phyloP scores from a whole-genome alignment of 2,329 filamentous ascomycete genomes.

The Diaporthe eres region DNA sequence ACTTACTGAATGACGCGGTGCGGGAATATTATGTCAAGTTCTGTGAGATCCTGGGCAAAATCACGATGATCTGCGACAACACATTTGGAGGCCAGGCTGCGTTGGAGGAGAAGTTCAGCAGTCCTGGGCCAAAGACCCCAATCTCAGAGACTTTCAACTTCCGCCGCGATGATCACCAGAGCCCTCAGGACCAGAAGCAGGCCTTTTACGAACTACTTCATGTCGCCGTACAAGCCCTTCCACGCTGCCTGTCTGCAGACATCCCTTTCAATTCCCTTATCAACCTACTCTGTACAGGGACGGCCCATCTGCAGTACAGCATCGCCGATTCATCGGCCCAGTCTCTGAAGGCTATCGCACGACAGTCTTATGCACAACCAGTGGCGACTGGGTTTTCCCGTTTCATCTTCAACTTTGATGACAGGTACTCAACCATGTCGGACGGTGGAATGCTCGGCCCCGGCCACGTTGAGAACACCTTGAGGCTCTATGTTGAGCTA shows the following conservation, averaged over 20 bases:
- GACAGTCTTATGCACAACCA: constrained; percentile 92
- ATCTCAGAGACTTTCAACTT: constrained; percentile 96
- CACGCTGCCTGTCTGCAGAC: constrained; percentile 90
- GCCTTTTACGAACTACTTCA: constrained; percentile 96
- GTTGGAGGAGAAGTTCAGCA: constrained; percentile 93
- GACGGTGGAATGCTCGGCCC: constrained; percentile 96
- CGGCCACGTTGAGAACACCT: constrained; percentile 93
- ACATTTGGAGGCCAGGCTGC: constrained; percentile 97
- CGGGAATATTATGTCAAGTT: constrained; percentile 91
- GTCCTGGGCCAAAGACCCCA: constrained; percentile 91
- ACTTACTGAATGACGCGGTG: constrained; percentile 79
- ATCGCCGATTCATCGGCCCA: constrained; percentile 94
- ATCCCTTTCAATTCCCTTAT: constrained; percentile 95
- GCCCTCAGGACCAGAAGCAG: constrained; percentile 85
- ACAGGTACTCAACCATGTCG: constrained; percentile 96
- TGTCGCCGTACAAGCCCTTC: constrained; percentile 94
- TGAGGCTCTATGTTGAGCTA: constrained; percentile 93
- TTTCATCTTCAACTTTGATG: constrained; percentile 99
- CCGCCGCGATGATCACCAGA: constrained; percentile 83
- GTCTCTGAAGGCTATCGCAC: constrained; percentile 94
- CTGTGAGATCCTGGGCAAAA: constrained; percentile 94
- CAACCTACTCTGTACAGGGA: constrained; percentile 95
- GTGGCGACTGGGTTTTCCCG: constrained; percentile 96
- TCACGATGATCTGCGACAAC: constrained; percentile 96
- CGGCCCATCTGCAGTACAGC: constrained; percentile 92